Evolutionary conservation across 164 flowering plant genomes (phyloP), one percentile per base, ranked within the genome.

Genomic region (Magnolia sinica): DNA sequence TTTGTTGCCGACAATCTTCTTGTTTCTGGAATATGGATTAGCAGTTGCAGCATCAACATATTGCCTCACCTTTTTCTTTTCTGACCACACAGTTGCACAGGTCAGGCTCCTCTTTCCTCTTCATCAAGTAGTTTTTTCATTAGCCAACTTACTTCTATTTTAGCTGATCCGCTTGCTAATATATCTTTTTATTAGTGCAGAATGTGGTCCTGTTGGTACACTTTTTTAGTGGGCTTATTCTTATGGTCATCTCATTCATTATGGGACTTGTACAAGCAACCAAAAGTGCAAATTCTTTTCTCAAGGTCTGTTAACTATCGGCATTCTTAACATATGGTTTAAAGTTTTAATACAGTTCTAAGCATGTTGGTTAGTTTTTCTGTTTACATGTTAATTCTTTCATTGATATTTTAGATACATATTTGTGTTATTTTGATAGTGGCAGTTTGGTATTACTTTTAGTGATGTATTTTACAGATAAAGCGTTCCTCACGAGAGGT

Each of bases 11-110:
- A 92, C 97, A 1, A 76, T 89, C 55, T 74, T 88, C 77, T 77
- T 96, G 84, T 90, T 96, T 83, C 27, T 91, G 81, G 97, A 85
- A 80, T 96, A 92, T 87, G 99, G 98, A 52, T 78, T 90, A 77
- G 94, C 99, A 63, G 75, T 91, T 81, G 95, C 99, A 71, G 90
- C 98, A 61, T 94, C 96, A 82, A 94, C 99, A 70, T 96, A 96
- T 84, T 96, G 98, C 83, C 94, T 96, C 70, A 90, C 97, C 5
- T 96, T 96, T 83, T 90, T 89, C 88, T 94, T 96, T 83, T 82
- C 88, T 64, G 99, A 96, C 50, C 99, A 96, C 85, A 87, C 89
- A 45, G 80, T 90, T 87, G 99, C 99, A 68, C 99, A 96, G 95
- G 99, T 92, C 50, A 45, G 68, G 52, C 37, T 27, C 50, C 2